Evolutionary conservation across 2,329 filamentous ascomycete genomes (phyloP).

Genomic region (Ambrosiella beaveri): DNA sequence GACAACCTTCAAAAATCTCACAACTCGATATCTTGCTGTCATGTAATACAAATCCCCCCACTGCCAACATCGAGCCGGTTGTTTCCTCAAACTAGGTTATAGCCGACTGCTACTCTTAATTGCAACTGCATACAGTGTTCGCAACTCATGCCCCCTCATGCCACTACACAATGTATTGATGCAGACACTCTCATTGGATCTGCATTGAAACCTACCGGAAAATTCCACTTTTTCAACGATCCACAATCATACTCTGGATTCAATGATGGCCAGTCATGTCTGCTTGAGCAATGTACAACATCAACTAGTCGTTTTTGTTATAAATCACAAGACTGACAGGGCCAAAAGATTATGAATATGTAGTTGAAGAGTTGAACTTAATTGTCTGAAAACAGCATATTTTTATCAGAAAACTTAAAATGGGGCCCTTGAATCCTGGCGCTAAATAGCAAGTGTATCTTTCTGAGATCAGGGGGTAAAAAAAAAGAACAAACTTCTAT

Average conservation of each 20-base stretch:
- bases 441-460: not conserved
- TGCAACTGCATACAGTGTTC: not conserved
- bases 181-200: not conserved
- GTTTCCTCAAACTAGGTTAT: not conserved
- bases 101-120: not conserved
- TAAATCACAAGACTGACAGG: too few relatives aligned
- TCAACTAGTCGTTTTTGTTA: too few relatives aligned
- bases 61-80: not conserved
- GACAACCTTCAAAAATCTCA: too few relatives aligned
- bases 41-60: too few relatives aligned
- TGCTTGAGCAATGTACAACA: too few relatives aligned
- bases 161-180: not conserved
- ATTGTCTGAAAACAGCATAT: not conserved
- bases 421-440: not conserved
- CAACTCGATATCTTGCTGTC: too few relatives aligned
- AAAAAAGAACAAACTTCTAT: too few relatives aligned
- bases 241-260: too few relatives aligned
- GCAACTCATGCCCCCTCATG: not conserved
- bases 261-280: too few relatives aligned
- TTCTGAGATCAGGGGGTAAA: too few relatives aligned
- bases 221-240: too few relatives aligned
- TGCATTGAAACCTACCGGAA: not conserved
- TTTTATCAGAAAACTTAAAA: not conserved
- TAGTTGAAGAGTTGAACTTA: not conserved
- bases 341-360: not conserved